These are phyloP conservation scores for Penicillium daleae DNA, from an alignment of 495 filamentous ascomycete genomes.

Conservation along the genomic window DNA sequence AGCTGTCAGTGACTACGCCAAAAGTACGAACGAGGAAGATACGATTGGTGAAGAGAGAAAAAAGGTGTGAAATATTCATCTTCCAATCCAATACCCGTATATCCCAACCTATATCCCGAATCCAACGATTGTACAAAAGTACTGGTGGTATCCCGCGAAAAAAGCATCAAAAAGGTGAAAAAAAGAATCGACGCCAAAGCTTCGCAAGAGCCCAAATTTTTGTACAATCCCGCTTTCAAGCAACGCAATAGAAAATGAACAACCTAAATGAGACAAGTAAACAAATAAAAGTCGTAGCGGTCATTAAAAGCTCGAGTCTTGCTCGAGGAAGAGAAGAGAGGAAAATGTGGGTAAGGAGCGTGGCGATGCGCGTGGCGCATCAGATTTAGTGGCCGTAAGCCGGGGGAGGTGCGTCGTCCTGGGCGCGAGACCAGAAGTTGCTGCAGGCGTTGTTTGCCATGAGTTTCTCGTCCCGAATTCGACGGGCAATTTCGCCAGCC, in stretches of 20 bases:
- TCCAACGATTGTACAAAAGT: slow-evolving; percentile 24
- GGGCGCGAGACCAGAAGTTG: slow-evolving; percentile 45
- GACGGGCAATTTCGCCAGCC: slow-evolving; percentile 84
- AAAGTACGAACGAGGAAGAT: not conserved
- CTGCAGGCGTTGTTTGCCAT: slow-evolving; percentile 38
- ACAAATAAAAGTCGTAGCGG: slow-evolving; percentile 39
- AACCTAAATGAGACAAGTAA: slow-evolving; percentile 14
- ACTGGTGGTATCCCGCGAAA: slow-evolving; percentile 34
- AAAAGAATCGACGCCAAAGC: slow-evolving; percentile 25
- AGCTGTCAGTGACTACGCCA: slow-evolving; percentile 1
- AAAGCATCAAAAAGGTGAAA: slow-evolving; percentile 20
- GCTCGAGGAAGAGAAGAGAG: slow-evolving; percentile 29
- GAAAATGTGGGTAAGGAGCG: slow-evolving; percentile 13
- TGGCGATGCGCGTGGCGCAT: slow-evolving; percentile 1
- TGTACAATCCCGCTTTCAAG: slow-evolving; percentile 35
- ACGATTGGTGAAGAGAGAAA: not conserved
- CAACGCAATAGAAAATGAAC: slow-evolving; percentile 22
- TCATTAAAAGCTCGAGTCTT: slow-evolving; percentile 38
- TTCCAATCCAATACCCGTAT: slow-evolving; percentile 16
- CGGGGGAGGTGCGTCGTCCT: slow-evolving; percentile 48
- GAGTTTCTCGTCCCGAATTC: slow-evolving; percentile 74
- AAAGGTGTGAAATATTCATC: not conserved
- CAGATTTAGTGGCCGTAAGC: slow-evolving; percentile 49
- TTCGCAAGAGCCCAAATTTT: slow-evolving; percentile 26
- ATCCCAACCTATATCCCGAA: slow-evolving; percentile 8